phyloP scores from a whole-genome alignment of 768 basidiomycete genomes.

The Tubosaeta brunneosetosa region DNA sequence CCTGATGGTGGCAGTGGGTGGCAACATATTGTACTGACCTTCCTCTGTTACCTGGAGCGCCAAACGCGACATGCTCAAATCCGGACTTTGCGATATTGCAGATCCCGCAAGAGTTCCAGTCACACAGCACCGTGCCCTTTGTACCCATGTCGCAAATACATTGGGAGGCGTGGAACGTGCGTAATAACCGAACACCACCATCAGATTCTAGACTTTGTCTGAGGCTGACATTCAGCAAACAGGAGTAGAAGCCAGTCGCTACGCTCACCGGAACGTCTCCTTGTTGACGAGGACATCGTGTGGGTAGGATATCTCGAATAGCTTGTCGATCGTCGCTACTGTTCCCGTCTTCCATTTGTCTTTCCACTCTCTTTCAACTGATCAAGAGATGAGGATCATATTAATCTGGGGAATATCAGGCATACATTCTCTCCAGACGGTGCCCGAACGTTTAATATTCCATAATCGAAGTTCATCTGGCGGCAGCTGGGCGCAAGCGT shows the following conservation, averaged over 20 bases:
- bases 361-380: conserved; percentile 53
- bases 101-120: conserved; percentile 61
- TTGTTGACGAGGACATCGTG: conserved; percentile 33
- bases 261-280: conserved; percentile 44
- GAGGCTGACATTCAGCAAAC: conserved; percentile 3
- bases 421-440: conserved; percentile 51
- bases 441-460: conserved; percentile 44
- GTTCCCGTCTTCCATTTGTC: conserved; percentile 30
- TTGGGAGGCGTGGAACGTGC: conserved; percentile 60
- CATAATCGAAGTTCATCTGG: conserved; percentile 41
- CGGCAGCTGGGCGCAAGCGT: conserved; percentile 45
- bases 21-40: conserved; percentile 36
- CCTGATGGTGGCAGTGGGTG: neutral
- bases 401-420: conserved; percentile 17
- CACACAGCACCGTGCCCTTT: conserved; percentile 47
- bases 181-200: conserved; percentile 41
- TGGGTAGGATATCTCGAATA: conserved; percentile 47
- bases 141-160: conserved; percentile 67
- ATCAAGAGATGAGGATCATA: conserved; percentile 28
- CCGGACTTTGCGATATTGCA: conserved; percentile 55
- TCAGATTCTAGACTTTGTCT: conserved; percentile 34
- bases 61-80: conserved; percentile 57
- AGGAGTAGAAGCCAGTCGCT: neutral
- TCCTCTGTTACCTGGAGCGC: conserved; percentile 46
- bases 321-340: conserved; percentile 45